Evolutionary conservation across 495 filamentous ascomycete genomes (phyloP).

Genomic region (Paragyromitra xinjiangensis): DNA sequence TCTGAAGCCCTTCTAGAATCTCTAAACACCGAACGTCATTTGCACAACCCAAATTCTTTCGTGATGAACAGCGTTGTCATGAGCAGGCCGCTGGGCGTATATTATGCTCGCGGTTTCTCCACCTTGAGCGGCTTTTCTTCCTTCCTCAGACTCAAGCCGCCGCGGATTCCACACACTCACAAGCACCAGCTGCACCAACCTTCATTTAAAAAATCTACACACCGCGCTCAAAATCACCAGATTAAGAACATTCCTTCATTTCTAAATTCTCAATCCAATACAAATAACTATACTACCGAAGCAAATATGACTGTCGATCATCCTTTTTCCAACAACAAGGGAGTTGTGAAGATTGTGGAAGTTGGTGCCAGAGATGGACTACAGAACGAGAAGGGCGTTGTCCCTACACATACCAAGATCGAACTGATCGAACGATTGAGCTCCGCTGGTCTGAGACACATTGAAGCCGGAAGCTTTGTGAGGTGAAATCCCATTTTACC

Average conservation of each 20-base stretch:
- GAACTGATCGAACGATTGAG: constrained; percentile 81
- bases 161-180: constrained; percentile 28
- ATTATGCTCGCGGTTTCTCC: constrained; percentile 50
- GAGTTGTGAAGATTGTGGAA: constrained; percentile 72
- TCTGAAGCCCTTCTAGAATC: constrained; percentile 26
- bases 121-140: constrained; percentile 35
- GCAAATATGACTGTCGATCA: constrained; percentile 41
- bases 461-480: constrained; percentile 96
- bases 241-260: constrained; percentile 14
- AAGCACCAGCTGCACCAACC: constrained; percentile 45
- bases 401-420: constrained; percentile 83
- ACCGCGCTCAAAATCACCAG: constrained; percentile 11
- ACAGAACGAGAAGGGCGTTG: constrained; percentile 90
- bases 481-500: constrained; percentile 46
- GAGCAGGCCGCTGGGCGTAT: constrained; percentile 45
- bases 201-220: constrained; percentile 28
- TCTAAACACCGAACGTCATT: constrained; percentile 31
- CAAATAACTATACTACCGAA: constrained; percentile 32
- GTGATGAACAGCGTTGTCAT: constrained; percentile 28
- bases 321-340: constrained; percentile 31
- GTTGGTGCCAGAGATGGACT: constrained; percentile 94
- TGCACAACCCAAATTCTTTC: neutral
- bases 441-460: constrained; percentile 82
- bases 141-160: constrained; percentile 34
- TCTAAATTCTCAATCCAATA: constrained; percentile 8